Evolutionary conservation across 345 rosid species (phyloP).

Genomic region (Combretum micranthum): DNA sequence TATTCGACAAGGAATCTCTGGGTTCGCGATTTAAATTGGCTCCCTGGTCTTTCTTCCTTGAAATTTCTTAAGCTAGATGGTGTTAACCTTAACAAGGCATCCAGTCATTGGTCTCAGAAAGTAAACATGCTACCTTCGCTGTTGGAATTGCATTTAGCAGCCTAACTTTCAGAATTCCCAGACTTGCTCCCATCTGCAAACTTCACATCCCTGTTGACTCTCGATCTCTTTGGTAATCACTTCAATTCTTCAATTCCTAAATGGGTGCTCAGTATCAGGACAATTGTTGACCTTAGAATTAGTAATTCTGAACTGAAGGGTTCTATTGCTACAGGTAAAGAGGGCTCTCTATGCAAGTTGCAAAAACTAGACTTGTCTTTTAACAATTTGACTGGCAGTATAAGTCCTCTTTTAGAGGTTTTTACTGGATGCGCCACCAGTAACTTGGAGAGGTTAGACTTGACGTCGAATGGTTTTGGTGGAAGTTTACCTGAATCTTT

Average conservation of each 20-base stretch:
- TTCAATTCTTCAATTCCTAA: constrained; percentile 16
- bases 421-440: not conserved
- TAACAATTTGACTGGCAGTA: constrained; percentile 5
- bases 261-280: constrained; percentile 17
- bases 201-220: constrained; percentile 15
- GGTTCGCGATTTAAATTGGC: constrained; percentile 14
- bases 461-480: not conserved
- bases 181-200: constrained; percentile 6
- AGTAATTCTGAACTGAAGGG: constrained; percentile 10
- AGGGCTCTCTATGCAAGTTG: constrained; percentile 1
- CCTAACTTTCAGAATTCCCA: constrained; percentile 15
- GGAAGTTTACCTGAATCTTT: constrained; percentile 14
- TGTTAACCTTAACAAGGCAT: constrained; percentile 9
- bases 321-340: not conserved
- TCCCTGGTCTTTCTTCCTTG: constrained; percentile 14
- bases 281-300: constrained; percentile 14
- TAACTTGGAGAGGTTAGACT: constrained; percentile 4
- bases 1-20: not conserved
- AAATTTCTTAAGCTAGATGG: constrained; percentile 10
- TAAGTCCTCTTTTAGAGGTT: not conserved
- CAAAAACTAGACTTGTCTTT: not conserved
- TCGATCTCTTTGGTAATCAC: constrained; percentile 23
- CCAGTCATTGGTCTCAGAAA: constrained; percentile 12
- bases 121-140: constrained; percentile 22
- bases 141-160: constrained; percentile 9